Evolutionary conservation across 352 stramenopile genomes (phyloP).

Genomic region (Blastocystis sp.): DNA sequence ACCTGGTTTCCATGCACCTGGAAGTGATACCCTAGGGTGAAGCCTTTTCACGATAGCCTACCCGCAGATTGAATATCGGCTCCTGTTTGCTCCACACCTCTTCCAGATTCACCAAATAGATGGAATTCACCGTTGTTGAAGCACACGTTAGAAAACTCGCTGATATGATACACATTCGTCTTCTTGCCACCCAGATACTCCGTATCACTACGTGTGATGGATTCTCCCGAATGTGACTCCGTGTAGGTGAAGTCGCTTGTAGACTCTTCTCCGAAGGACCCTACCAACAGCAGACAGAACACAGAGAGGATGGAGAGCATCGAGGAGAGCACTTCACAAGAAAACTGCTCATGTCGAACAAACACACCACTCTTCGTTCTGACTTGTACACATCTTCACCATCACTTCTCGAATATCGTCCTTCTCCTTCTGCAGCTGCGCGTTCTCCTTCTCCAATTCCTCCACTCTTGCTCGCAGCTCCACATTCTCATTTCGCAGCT

Average conservation of each 20-base stretch:
- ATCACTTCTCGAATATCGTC: slow-evolving; percentile 59
- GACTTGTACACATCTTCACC: slow-evolving; percentile 54
- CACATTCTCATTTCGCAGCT: slow-evolving; percentile 43
- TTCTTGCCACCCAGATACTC: background rate
- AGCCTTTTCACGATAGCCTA: background rate
- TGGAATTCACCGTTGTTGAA: background rate
- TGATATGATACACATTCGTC: background rate
- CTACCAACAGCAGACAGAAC: background rate
- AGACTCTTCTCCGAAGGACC: background rate
- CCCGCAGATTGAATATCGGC: background rate
- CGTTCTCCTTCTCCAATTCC: background rate
- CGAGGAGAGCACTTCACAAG: background rate
- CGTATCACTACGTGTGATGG: background rate
- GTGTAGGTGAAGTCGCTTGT: background rate
- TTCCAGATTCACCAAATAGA: background rate
- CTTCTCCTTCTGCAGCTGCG: slow-evolving; percentile 48
- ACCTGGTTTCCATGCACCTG: background rate
- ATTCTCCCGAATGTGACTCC: background rate
- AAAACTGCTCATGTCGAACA: background rate
- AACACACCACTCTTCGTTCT: background rate
- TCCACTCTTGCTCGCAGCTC: slow-evolving; percentile 1
- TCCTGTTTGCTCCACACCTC: background rate
- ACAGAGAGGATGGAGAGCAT: background rate
- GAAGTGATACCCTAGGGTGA: background rate
- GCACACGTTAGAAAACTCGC: background rate